Base-by-base conservation (phyloP, 73 alveolate genomes). In the Strombidium stylifer region DNA sequence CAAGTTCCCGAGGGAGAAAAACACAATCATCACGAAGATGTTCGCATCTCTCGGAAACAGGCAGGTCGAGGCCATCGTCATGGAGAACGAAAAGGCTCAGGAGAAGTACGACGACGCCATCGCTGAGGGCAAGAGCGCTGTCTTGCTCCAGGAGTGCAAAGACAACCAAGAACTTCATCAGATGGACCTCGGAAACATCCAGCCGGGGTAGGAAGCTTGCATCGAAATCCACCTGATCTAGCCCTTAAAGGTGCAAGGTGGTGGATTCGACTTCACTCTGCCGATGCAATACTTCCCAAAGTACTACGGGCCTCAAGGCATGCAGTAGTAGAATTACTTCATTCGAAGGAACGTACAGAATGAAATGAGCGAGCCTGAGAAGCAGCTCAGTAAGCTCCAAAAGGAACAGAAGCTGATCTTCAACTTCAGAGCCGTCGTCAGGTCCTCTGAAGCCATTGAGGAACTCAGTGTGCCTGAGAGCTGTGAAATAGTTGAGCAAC, bases 71-170 rank as follows among this genome's bases (percentile, higher is more conserved):
- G n/a, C n/a, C n/a, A n/a, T n/a, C n/a, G n/a, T n/a, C n/a, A n/a
- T n/a, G n/a, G n/a, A n/a, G n/a, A n/a, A n/a, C n/a, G n/a, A n/a
- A 34, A 57, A 51, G 30, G 72, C 66, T 25, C 53, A 73, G 31
- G 30, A 20, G 0, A 53, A 74, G 51, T 82, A 73, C 42, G 84
- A 82, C 14, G 93, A 82, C 56, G 62, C 74, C 0, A 46, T 74
- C 2, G 70, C 85, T 0, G 10, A 65, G 3, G 93, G 93, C 8
- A 24, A 73, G 30, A 67, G 84, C 10, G 88, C 84, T 2, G 84
- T 79, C 16, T 19, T 57, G n/a, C 1, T 77, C 82, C 0, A 47
- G 45, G 0, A 54, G 36, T 28, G 19, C 81, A 21, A 79, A 56
- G 30, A 18, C 25, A 7, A 23, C 24, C 30, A 75, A 51, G 51